Percentiles rank a stretch among this genome's conserved stretches.
Conservation (phyloP, 176 grass and related monocot genomes). For the Calamus simplicifolius region DNA sequence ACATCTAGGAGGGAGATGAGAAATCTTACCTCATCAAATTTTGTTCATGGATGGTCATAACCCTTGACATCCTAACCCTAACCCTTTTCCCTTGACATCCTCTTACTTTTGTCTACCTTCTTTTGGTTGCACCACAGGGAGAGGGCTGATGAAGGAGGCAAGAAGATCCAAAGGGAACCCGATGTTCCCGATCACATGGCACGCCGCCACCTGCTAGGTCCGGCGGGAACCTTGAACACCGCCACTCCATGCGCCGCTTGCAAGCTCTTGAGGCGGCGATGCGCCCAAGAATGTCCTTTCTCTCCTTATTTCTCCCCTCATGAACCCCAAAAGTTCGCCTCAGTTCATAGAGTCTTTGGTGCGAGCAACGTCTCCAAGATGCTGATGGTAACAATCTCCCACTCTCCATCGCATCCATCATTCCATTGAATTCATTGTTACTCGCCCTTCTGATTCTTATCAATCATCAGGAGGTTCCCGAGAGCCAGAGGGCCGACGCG, state of each 20-base stretch:
- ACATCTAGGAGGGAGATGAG: too few relatives aligned
- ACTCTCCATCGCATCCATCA: too few relatives aligned
- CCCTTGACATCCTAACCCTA: background rate
- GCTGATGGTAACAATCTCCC: slow-evolving; percentile 35
- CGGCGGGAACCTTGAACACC: slow-evolving; percentile 35
- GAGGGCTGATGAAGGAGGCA: slow-evolving; percentile 62
- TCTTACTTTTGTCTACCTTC: background rate
- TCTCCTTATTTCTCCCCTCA: slow-evolving; percentile 89
- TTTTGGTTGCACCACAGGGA: slow-evolving; percentile 33
- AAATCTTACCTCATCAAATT: too few relatives aligned
- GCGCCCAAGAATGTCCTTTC: slow-evolving; percentile 94
- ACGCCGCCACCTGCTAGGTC: background rate
- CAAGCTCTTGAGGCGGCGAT: slow-evolving; percentile 79
- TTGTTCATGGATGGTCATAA: too few relatives aligned
- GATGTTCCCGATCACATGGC: slow-evolving; percentile 9
- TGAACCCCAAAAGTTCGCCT: slow-evolving; percentile 85
- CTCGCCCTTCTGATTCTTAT: background rate
- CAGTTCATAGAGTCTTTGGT: slow-evolving; percentile 88
- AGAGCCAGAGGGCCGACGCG: slow-evolving; percentile 75
- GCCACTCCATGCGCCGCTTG: slow-evolving; percentile 83
- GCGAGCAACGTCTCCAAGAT: slow-evolving; percentile 99
- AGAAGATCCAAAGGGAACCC: slow-evolving; percentile 70
- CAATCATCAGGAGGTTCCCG: slow-evolving; percentile 67
- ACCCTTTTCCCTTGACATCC: background rate
- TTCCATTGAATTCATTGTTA: too few relatives aligned